Conservation (phyloP, 2,329 filamentous ascomycete genomes). For the Xylariales sp. region DNA sequence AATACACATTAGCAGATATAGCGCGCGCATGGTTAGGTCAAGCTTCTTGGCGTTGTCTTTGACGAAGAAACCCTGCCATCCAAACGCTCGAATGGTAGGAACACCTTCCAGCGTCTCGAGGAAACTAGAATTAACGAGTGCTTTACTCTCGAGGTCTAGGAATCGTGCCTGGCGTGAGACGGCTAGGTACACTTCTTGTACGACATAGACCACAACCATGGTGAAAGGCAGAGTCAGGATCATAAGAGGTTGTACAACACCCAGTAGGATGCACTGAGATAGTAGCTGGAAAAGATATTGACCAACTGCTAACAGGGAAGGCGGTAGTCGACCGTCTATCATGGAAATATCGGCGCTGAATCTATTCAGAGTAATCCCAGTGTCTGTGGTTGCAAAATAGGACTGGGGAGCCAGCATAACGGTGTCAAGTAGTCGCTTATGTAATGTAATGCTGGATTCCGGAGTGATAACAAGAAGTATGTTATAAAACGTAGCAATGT, state of each 20-base stretch:
- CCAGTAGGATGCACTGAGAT: no score
- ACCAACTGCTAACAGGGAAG: not conserved
- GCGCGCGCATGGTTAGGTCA: not conserved
- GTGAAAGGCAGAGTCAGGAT: no score
- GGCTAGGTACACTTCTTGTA: no score
- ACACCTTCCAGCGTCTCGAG: no score
- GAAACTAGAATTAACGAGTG: no score
- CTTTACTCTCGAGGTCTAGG: no score
- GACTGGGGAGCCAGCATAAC: not conserved
- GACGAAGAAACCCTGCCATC: conserved; percentile 1
- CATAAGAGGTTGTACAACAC: no score
- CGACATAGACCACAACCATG: no score
- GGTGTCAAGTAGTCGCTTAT: not conserved
- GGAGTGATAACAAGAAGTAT: not conserved
- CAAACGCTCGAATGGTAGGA: conserved; percentile 1
- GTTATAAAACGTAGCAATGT: not conserved
- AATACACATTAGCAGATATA: conserved; percentile 39
- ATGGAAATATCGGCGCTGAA: conserved; percentile 1
- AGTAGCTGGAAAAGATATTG: not conserved
- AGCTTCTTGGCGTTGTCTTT: not conserved
- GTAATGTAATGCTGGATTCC: not conserved
- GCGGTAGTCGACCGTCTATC: not conserved
- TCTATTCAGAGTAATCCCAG: not conserved
- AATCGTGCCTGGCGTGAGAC: no score
- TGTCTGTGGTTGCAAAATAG: not conserved